Evolutionary conservation across 345 rosid species (phyloP).

Genomic region (Dipteronia sinensis): DNA sequence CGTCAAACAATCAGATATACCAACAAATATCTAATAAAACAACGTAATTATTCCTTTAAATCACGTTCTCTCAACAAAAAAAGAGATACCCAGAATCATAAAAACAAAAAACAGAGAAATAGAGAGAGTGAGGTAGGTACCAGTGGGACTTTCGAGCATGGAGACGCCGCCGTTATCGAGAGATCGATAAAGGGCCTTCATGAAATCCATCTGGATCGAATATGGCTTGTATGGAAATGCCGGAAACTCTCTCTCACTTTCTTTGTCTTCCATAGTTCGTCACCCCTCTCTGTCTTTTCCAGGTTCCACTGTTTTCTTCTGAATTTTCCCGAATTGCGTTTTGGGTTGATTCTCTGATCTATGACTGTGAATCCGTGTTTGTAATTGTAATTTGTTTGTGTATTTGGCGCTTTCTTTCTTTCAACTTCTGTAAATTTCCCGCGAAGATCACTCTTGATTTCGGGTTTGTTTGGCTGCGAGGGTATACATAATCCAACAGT

Average conservation of each 20-base stretch:
- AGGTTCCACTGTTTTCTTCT: background rate
- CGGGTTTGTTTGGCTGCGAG: background rate
- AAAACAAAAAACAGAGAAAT: background rate
- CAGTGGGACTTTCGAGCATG: slow-evolving; percentile 98
- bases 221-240: slow-evolving; percentile 84
- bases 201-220: slow-evolving; percentile 80
- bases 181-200: slow-evolving; percentile 76
- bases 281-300: background rate
- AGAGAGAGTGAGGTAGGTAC: slow-evolving; percentile 31
- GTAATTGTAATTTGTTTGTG: background rate
- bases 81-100: background rate
- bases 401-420: background rate
- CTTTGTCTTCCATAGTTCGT: slow-evolving; percentile 28
- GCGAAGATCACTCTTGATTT: background rate
- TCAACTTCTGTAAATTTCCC: background rate
- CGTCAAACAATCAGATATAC: background rate
- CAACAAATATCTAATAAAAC: background rate
- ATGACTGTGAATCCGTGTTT: background rate
- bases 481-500: background rate
- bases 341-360: background rate
- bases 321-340: background rate
- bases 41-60: background rate
- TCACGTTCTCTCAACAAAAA: background rate
- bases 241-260: slow-evolving; percentile 40
- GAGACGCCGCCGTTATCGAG: slow-evolving; percentile 86